phyloP scores from a whole-genome alignment of 140 eudicot genomes.

The Ambrosia hybrid region DNA sequence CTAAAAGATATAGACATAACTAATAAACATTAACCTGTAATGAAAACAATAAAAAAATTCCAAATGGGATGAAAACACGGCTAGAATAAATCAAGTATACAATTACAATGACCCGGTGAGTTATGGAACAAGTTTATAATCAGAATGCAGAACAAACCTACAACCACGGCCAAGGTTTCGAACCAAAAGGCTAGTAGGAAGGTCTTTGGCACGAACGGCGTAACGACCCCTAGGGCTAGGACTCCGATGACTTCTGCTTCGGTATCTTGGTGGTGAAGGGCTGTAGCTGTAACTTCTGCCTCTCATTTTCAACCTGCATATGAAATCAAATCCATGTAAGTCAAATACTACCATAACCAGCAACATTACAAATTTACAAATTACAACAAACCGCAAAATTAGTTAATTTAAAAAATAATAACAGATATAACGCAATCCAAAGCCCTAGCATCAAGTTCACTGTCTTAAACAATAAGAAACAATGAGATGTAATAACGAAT shows the following conservation, averaged over 20 bases:
- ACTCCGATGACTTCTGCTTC: conserved; percentile 57
- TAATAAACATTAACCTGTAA: too few relatives aligned
- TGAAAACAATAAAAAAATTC: neutral
- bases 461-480: neutral
- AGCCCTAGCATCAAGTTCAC: neutral
- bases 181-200: conserved; percentile 83
- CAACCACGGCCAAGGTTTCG: conserved; percentile 85
- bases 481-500: neutral
- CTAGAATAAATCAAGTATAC: neutral
- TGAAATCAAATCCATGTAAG: neutral
- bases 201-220: conserved; percentile 58
- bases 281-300: conserved; percentile 87
- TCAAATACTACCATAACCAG: neutral
- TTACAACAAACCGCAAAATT: too few relatives aligned
- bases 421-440: too few relatives aligned
- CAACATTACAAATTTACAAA: neutral
- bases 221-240: conserved; percentile 71
- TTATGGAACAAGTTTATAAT: neutral
- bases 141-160: conserved; percentile 44
- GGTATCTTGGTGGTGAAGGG: conserved; percentile 69
- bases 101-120: neutral
- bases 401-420: neutral
- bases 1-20: too few relatives aligned
- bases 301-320: conserved; percentile 52
- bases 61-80: neutral